Conservation (phyloP, 2,329 filamentous ascomycete genomes). For the Verruconis gallopava region DNA sequence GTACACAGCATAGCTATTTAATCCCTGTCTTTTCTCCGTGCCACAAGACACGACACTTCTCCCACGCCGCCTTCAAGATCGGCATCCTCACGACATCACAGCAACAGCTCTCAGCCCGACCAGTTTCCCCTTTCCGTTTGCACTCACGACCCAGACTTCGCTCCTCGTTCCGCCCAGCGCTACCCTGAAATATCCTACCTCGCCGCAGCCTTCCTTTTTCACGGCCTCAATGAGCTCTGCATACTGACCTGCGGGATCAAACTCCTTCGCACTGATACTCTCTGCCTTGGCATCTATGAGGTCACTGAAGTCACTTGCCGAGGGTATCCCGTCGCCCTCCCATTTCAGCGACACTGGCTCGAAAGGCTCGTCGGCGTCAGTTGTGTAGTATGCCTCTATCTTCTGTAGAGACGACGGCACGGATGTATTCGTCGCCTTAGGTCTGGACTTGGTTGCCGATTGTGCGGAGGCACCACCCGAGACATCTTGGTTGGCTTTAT, state of each 20-base stretch:
- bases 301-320: slow-evolving; percentile 53
- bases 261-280: slow-evolving; percentile 52
- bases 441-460: slow-evolving; percentile 19
- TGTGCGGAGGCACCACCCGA: slow-evolving; percentile 19
- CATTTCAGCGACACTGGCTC: slow-evolving; percentile 59
- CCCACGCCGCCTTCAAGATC: too few species aligned
- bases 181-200: slow-evolving; percentile 65
- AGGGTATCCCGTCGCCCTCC: slow-evolving; percentile 41
- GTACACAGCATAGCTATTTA: too few species aligned
- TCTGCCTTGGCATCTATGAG: slow-evolving; percentile 47
- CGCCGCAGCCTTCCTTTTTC: slow-evolving; percentile 44
- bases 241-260: slow-evolving; percentile 63
- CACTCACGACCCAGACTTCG: slow-evolving; percentile 69
- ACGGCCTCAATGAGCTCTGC: slow-evolving; percentile 55
- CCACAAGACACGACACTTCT: too few species aligned
- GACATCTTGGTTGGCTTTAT: slow-evolving; percentile 69
- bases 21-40: too few species aligned
- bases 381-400: slow-evolving; percentile 53
- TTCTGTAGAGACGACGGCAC: slow-evolving; percentile 39
- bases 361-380: slow-evolving; percentile 79
- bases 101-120: slow-evolving; percentile 69
- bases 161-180: slow-evolving; percentile 47
- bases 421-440: slow-evolving; percentile 33
- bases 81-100: slow-evolving; percentile 49
- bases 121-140: slow-evolving; percentile 48